These are phyloP conservation scores for Neurospora sp. DNA, from an alignment of 495 filamentous ascomycete species.

Conservation along the genomic window DNA sequence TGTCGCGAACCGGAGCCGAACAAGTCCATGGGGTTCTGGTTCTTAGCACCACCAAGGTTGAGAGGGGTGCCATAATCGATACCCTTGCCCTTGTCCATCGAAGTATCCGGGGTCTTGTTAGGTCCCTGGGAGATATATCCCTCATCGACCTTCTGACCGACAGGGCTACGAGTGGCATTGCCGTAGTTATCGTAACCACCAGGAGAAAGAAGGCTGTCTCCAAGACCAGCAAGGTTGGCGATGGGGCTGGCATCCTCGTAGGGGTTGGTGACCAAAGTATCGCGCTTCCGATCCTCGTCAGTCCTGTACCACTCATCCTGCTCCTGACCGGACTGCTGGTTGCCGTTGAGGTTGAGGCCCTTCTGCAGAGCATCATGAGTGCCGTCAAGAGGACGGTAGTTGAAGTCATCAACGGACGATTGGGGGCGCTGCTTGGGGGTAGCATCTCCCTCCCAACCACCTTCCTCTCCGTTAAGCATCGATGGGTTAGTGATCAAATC, in stretches of 20 bases:
- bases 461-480: conserved; percentile 26
- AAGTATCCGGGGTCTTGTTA: conserved; percentile 54
- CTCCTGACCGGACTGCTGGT: conserved; percentile 38
- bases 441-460: conserved; percentile 20
- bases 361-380: conserved; percentile 8
- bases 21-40: background rate
- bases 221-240: conserved; percentile 40
- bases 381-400: conserved; percentile 21
- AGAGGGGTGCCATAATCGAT: conserved; percentile 47
- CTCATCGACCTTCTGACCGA: conserved; percentile 54
- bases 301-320: conserved; percentile 46
- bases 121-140: conserved; percentile 82
- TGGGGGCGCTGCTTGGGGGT: conserved; percentile 30
- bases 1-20: conserved; percentile 37
- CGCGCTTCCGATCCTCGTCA: conserved; percentile 44
- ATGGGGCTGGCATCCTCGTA: conserved; percentile 48
- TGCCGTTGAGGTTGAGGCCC: conserved; percentile 29
- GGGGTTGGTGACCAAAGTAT: conserved; percentile 47
- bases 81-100: conserved; percentile 43
- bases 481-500: conserved; percentile 39
- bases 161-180: conserved; percentile 32
- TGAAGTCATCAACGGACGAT: conserved; percentile 26
- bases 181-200: conserved; percentile 28
- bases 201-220: conserved; percentile 34
- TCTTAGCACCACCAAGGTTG: conserved; percentile 36